Evolutionary conservation across 208 protist species (phyloP), one percentile per base, ranked within the genome.

Genomic region (Trypanosoma vivax): DNA sequence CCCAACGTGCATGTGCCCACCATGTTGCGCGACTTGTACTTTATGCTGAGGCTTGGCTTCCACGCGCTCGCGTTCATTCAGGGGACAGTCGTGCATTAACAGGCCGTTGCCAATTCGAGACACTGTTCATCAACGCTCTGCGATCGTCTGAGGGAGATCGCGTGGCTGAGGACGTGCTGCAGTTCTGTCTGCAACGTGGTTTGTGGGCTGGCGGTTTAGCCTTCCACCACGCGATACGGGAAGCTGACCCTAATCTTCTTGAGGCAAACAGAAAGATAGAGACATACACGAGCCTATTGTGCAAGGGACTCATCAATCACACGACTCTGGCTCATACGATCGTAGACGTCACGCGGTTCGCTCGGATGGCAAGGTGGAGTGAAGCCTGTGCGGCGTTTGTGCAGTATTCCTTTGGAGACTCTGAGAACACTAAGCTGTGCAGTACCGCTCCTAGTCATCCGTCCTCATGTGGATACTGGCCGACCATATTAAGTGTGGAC

Each of bases 21-120:
- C 73, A 90, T 59, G 65, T 86, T 0, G 63, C 80, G 35, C 78
- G 70, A 4, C 73, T 86, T 3, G 54, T 77, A 7, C 58, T 87
- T 24, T 51, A 45, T 34, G 67, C 75, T 7, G 77, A 76, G 43
- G 74, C 70, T 13, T 90, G 77, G 75, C 61, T 66, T 21, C 57
- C 67, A 30, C 42, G 75, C 34, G 27, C 3, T 9, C 64, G 34
- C 10, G 30, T n/a, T 39, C 29, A 21, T 39, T 11, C 10, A 11
- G n/a, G 10, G n/a, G 39, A 7, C n/a, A 18, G 10, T 19, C n/a
- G n/a, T 19, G 6, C 6, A 6, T 21, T 6, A 7, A 9, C n/a
- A 9, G n/a, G 65, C 27, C 27, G 2, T 40, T 42, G 57, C 4
- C 50, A 59, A 53, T 64, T 74, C 35, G 56, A 60, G 1, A 62